A percentile compares a stretch with the other conserved stretches of the same genome.
These are phyloP conservation scores for Penicillium hesseltinei DNA, from an alignment of 2,329 filamentous ascomycete species.

Conservation along the genomic window DNA sequence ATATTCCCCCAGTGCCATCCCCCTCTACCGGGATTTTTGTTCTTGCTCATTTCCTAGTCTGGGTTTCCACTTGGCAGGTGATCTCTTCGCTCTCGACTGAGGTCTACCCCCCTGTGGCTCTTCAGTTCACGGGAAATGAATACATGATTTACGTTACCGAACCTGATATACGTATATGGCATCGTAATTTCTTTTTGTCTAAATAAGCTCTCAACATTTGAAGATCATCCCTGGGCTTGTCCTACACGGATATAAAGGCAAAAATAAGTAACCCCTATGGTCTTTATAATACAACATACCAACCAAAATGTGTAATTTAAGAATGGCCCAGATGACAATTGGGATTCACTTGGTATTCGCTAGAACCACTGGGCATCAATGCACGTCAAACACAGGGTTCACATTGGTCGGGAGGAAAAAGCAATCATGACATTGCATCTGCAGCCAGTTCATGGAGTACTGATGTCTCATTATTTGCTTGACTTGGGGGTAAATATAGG, in stretches of 20 bases:
- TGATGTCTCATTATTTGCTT: not conserved
- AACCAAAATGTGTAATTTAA: not conserved
- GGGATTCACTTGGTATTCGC: not conserved
- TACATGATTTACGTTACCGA: not conserved
- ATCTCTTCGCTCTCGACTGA: not conserved
- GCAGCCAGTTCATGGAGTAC: not conserved
- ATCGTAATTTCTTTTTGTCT: not conserved
- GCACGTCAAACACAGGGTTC: not conserved
- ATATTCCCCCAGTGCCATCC: conserved; percentile 16
- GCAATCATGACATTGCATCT: not conserved
- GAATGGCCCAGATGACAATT: not conserved
- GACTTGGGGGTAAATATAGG: not conserved
- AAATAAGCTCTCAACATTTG: not conserved
- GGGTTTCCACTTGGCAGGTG: not conserved
- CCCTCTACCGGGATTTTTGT: not conserved
- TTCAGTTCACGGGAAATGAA: not conserved
- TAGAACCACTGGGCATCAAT: not conserved
- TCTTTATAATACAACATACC: not conserved
- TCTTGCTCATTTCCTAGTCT: not conserved
- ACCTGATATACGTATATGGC: not conserved
- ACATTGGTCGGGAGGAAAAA: conserved; percentile 2
- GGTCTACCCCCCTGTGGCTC: not conserved
- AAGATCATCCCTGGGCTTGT: not conserved
- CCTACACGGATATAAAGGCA: not conserved
- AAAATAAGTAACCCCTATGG: not conserved